Percentiles rank a stretch among this genome's conserved stretches.
Conservation (phyloP, 805 yeast genomes). For the Yarrowia sp. region DNA sequence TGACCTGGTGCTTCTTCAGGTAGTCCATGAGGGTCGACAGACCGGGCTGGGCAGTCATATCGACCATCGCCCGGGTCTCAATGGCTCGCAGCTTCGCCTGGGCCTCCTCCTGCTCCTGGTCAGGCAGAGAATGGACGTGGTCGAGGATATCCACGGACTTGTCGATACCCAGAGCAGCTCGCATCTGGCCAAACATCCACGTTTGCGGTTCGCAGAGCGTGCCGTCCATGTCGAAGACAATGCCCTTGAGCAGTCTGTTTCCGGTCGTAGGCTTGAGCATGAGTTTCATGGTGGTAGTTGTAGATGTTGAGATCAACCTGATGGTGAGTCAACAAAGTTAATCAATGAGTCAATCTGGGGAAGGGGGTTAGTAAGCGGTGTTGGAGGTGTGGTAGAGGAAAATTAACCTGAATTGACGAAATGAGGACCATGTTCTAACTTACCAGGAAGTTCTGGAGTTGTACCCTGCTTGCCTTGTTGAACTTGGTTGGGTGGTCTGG, state of each 20-base stretch:
- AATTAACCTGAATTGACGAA: too few relatives aligned
- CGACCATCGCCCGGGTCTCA: conserved; percentile 62
- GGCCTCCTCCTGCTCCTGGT: conserved; percentile 45
- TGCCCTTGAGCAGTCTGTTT: conserved; percentile 44
- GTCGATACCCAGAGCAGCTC: conserved; percentile 53
- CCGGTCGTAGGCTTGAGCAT: conserved; percentile 9
- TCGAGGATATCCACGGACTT: conserved; percentile 52
- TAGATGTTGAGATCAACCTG: too few relatives aligned
- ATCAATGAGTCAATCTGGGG: too few relatives aligned
- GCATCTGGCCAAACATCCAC: conserved; percentile 59
- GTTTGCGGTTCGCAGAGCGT: conserved; percentile 64
- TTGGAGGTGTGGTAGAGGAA: too few relatives aligned
- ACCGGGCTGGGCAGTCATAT: conserved; percentile 52
- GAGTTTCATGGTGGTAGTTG: background rate
- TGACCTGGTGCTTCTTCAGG: conserved; percentile 38
- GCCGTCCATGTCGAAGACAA: conserved; percentile 80
- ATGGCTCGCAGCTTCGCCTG: conserved; percentile 48
- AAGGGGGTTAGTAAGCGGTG: too few relatives aligned
- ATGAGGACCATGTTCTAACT: too few relatives aligned
- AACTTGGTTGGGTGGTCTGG: too few relatives aligned
- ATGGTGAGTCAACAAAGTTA: too few relatives aligned
- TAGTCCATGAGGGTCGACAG: conserved; percentile 44
- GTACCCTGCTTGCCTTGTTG: too few relatives aligned
- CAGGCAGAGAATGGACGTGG: conserved; percentile 47
- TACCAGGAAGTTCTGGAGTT: too few relatives aligned